Evolutionary conservation across 2,329 filamentous ascomycete species (phyloP).

Genomic region (Zarea fungicola): DNA sequence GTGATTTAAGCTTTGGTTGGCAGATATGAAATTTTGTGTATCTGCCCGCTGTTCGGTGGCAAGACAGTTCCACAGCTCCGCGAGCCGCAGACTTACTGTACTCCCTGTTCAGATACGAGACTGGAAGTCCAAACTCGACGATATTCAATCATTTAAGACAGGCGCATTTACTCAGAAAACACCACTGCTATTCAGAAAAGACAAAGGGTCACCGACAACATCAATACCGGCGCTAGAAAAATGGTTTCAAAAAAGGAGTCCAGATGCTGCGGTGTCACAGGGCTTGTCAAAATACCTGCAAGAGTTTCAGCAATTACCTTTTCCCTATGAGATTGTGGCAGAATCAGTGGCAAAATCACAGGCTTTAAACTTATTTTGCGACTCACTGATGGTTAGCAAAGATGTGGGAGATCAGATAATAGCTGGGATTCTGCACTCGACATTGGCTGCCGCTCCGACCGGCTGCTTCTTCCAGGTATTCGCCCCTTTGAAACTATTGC

Average conservation of each 20-base stretch:
- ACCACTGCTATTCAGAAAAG: constrained; percentile 46
- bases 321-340: constrained; percentile 37
- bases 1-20: not conserved
- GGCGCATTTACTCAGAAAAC: constrained; percentile 45
- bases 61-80: constrained; percentile 4
- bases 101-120: constrained; percentile 1
- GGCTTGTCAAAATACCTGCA: constrained; percentile 46
- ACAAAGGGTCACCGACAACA: constrained; percentile 29
- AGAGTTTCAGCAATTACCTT: constrained; percentile 24
- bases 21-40: not conserved
- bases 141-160: constrained; percentile 44
- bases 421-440: constrained; percentile 25
- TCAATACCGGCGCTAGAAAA: constrained; percentile 4
- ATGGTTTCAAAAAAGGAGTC: constrained; percentile 26
- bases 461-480: constrained; percentile 50
- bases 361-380: constrained; percentile 22
- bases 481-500: constrained; percentile 60
- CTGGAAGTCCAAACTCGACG: constrained; percentile 3
- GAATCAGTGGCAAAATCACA: constrained; percentile 16
- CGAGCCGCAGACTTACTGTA: constrained; percentile 2
- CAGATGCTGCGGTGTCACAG: constrained; percentile 41
- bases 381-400: constrained; percentile 23
- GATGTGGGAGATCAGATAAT: constrained; percentile 26
- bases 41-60: not conserved
- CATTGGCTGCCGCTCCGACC: constrained; percentile 18